A percentile compares a stretch with the other conserved stretches of the same genome.
Evolutionary conservation across 768 basidiomycete species (phyloP).

Genomic region (Xanthoconium purpureum): DNA sequence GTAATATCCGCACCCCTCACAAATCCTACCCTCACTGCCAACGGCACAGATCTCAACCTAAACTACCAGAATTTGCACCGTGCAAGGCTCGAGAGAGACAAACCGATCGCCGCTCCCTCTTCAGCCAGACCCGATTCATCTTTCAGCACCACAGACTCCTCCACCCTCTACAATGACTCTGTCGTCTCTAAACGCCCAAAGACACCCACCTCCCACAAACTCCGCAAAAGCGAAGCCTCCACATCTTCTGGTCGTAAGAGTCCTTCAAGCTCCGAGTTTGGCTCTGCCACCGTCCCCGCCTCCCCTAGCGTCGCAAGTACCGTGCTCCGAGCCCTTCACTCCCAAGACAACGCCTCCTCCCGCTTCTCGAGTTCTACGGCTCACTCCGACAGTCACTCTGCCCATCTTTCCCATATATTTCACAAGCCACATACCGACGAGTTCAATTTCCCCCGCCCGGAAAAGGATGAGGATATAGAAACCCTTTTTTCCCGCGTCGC

Average conservation of each 20-base stretch:
- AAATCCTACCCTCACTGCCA: conserved; percentile 70
- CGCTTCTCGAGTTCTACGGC: conserved; percentile 47
- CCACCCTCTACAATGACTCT: conserved; percentile 55
- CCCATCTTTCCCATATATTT: conserved; percentile 49
- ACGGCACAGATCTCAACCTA: conserved; percentile 72
- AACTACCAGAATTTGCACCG: conserved; percentile 52
- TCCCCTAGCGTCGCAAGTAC: conserved; percentile 29
- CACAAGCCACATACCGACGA: conserved; percentile 52
- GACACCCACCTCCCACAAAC: conserved; percentile 34
- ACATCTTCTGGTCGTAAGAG: conserved; percentile 47
- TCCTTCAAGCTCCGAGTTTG: conserved; percentile 54
- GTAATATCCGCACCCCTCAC: conserved; percentile 80
- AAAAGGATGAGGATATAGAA: conserved; percentile 74
- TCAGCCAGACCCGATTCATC: conserved; percentile 49
- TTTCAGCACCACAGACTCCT: conserved; percentile 54
- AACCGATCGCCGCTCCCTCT: conserved; percentile 28
- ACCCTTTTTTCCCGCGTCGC: conserved; percentile 75
- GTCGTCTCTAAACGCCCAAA: conserved; percentile 36
- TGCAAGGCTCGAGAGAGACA: conserved; percentile 53
- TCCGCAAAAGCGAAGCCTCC: conserved; percentile 55
- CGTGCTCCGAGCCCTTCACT: conserved; percentile 50
- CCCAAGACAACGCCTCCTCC: conserved; percentile 57
- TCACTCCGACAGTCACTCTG: conserved; percentile 47
- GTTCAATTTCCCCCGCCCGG: conserved; percentile 77
- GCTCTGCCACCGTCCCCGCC: conserved; percentile 38